Conservation (phyloP, 345 rosid species). For the Eucalyptus lansdowneana region DNA sequence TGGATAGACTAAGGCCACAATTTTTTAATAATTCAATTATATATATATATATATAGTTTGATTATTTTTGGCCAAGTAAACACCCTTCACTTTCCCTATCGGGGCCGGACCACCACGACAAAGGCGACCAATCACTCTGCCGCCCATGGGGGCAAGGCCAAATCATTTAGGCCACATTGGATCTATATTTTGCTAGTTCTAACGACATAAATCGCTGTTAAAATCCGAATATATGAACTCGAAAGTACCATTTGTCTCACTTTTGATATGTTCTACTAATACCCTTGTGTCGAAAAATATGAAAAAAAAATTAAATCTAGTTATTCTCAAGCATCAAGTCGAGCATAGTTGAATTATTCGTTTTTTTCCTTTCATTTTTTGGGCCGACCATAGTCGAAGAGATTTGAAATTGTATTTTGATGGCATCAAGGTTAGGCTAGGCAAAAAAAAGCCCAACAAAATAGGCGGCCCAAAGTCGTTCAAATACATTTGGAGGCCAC, state of each 20-base stretch:
- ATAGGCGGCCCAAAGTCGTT: not conserved
- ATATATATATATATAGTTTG: too few relatives aligned
- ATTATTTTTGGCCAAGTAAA: not conserved
- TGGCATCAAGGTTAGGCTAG: not conserved
- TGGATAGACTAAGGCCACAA: too few relatives aligned
- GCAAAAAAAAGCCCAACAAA: not conserved
- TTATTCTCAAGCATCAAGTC: not conserved
- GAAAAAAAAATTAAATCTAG: not conserved
- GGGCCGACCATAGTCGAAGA: not conserved
- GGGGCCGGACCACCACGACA: not conserved
- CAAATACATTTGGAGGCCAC: not conserved
- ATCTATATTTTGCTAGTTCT: not conserved
- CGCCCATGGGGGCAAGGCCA: not conserved
- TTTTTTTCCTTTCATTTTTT: fast-evolving
- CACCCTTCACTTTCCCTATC: not conserved
- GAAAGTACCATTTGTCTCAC: not conserved
- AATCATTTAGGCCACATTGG: not conserved
- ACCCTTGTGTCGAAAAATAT: not conserved
- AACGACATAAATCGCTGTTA: not conserved
- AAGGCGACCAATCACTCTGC: not conserved
- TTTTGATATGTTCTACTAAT: not conserved
- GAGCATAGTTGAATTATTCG: not conserved
- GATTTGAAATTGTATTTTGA: not conserved
- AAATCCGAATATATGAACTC: not conserved
- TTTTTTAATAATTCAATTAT: not conserved